phyloP scores from a whole-genome alignment of 2,329 filamentous ascomycete genomes.

The Talaromyces sp. region DNA sequence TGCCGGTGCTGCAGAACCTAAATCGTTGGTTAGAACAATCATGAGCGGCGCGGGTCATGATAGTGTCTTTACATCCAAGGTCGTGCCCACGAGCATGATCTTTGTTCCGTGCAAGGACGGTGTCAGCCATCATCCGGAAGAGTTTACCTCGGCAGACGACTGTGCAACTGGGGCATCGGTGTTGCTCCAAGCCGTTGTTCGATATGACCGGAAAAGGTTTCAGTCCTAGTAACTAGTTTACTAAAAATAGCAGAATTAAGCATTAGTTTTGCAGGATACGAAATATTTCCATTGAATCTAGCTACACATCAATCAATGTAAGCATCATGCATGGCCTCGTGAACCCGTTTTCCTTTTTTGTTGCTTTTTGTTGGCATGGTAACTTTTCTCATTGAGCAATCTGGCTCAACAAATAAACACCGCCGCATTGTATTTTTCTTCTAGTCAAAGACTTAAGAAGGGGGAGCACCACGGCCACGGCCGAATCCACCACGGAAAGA shows the following conservation, averaged over 20 bases:
- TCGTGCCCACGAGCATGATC: slow-evolving; percentile 61
- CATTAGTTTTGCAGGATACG: background rate
- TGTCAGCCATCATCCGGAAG: slow-evolving; percentile 59
- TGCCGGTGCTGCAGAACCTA: slow-evolving; percentile 24
- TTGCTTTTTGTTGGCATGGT: background rate
- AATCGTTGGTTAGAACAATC: slow-evolving; percentile 47
- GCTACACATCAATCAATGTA: background rate
- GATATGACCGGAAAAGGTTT: slow-evolving; percentile 16
- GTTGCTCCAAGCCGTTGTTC: slow-evolving; percentile 17
- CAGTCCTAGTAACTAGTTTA: background rate
- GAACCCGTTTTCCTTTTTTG: background rate
- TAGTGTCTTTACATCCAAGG: slow-evolving; percentile 56
- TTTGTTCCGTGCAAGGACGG: slow-evolving; percentile 61
- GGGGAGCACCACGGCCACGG: slow-evolving; percentile 76
- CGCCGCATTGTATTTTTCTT: slow-evolving; percentile 19
- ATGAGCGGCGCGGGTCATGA: slow-evolving; percentile 63
- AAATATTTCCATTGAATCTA: background rate
- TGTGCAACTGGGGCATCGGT: slow-evolving; percentile 28
- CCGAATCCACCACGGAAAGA: slow-evolving; percentile 89
- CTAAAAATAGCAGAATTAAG: background rate
- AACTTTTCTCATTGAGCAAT: slow-evolving; percentile 9
- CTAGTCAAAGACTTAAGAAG: slow-evolving; percentile 13
- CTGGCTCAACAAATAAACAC: slow-evolving; percentile 15
- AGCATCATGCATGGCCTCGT: background rate
- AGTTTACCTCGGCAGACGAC: slow-evolving; percentile 57